A percentile compares a stretch with the other conserved stretches of the same genome.
Conservation (phyloP, 2,329 filamentous ascomycete species). For the Fusarium verticillioides region DNA sequence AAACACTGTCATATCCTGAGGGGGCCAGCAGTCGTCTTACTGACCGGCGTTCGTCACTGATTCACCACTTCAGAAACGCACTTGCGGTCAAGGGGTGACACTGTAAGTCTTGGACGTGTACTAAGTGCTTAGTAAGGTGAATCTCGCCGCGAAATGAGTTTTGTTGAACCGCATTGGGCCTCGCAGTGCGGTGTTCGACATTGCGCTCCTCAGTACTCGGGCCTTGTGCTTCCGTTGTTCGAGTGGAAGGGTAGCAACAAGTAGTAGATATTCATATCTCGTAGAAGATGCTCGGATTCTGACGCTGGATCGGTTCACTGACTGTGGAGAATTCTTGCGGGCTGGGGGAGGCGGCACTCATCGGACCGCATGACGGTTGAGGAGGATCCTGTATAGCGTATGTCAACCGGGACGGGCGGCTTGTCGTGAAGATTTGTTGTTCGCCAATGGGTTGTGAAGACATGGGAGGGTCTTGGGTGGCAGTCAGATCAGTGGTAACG, state of each 20-base stretch:
- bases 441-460: rapidly evolving
- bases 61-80: not conserved
- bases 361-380: rapidly evolving
- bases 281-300: too few relatives aligned
- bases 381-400: too few relatives aligned
- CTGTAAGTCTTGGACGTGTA: rapidly evolving
- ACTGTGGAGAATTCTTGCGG: not conserved
- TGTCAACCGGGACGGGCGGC: rapidly evolving
- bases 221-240: not conserved
- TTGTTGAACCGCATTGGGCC: too few relatives aligned
- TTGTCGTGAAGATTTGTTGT: rapidly evolving
- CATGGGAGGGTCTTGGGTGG: not conserved
- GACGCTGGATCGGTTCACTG: too few relatives aligned
- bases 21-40: not conserved
- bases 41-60: not conserved
- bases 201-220: not conserved
- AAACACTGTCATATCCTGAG: too few relatives aligned
- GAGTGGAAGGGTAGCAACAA: rapidly evolving
- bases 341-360: not conserved
- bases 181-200: too few relatives aligned
- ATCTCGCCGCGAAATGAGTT: rapidly evolving
- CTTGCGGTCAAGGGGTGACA: rapidly evolving
- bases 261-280: not conserved
- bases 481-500: not conserved
- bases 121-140: not conserved